These are phyloP conservation scores for Colletotrichum eleusines DNA, from an alignment of 2,329 filamentous ascomycete genomes.

Conservation along the genomic window DNA sequence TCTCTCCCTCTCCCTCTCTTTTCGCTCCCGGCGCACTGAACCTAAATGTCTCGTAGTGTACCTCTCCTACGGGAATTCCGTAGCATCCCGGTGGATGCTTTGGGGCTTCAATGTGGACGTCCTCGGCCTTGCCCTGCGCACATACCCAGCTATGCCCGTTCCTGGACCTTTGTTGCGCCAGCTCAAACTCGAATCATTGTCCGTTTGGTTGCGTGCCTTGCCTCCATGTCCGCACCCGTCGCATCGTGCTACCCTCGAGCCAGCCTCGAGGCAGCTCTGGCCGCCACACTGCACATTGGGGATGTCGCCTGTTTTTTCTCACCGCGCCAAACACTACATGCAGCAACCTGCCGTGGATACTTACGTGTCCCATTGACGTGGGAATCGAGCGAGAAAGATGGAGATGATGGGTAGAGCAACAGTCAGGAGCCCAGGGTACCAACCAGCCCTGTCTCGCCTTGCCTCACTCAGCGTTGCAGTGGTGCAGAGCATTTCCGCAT, in stretches of 20 bases:
- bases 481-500: neutral
- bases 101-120: neutral
- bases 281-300: neutral
- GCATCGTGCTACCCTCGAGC: neutral
- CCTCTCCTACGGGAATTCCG: neutral
- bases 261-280: neutral
- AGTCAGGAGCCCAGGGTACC: no score
- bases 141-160: neutral
- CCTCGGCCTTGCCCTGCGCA: conserved; percentile 6
- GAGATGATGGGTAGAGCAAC: neutral
- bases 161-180: neutral
- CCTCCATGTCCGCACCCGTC: conserved; percentile 6
- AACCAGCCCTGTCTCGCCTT: conserved; percentile 9
- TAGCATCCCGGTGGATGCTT: neutral
- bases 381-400: neutral
- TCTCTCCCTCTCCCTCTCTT: neutral
- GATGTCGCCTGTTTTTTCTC: neutral
- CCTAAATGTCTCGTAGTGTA: neutral
- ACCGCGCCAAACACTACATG: neutral
- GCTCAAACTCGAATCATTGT: conserved; percentile 16
- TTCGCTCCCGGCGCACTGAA: neutral
- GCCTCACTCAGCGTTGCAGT: conserved; percentile 19
- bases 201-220: conserved; percentile 14
- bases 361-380: neutral
- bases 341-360: neutral